Evolutionary conservation across 2,329 filamentous ascomycete species (phyloP), one percentile per base, ranked within the genome.

Genomic region (Fonsecaea monophora): DNA sequence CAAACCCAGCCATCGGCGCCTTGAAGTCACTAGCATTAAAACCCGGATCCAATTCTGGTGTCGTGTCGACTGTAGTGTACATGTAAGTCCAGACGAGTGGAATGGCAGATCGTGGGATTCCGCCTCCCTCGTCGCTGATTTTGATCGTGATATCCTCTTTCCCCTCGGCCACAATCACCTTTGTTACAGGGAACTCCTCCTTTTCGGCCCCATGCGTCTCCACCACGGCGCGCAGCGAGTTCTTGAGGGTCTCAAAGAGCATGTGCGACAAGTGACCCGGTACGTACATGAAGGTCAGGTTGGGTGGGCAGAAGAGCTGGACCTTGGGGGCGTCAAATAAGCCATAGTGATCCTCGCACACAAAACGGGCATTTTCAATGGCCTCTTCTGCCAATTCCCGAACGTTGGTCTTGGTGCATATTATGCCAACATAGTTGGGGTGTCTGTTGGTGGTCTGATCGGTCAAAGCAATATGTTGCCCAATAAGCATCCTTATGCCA

Each of bases 21-120:
- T 99, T 98, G 84, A 99, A 99, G 79, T 99, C 95, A 81, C 90
- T 97, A 82, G 98, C 96, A 80, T 99, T 94, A 78, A 98, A 99
- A 78, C 98, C 94, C 0, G 95, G 95, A 76, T 99, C 95, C 69
- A 99, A 83, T 76, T 89, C 96, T 13, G 95, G 95, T 25, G 95
- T 98, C 73, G 94, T 89, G 78, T 98, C 95, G 71, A 99, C 95
- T 1, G 95, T 99, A 40, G 95, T 99, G 79, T 99, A 99, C 95
- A 98, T 99, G 79, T 99, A 99, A 12, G 95, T 99, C 95, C 95
- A 99, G n/a, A 98, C 95, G 13, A 99, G 85, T 4, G 95, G 95
- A 70, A 99, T 98, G 60, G 92, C 88, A 74, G 91, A 96, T 74
- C 95, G 85, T 0, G 95, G 93, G 61, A 99, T 98, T 69, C 95